Percentiles rank a stretch among this genome's conserved stretches.
phyloP scores from a whole-genome alignment of 371 early-diverging fungal genomes.

The Batrachochytrium dendrobatidis region DNA sequence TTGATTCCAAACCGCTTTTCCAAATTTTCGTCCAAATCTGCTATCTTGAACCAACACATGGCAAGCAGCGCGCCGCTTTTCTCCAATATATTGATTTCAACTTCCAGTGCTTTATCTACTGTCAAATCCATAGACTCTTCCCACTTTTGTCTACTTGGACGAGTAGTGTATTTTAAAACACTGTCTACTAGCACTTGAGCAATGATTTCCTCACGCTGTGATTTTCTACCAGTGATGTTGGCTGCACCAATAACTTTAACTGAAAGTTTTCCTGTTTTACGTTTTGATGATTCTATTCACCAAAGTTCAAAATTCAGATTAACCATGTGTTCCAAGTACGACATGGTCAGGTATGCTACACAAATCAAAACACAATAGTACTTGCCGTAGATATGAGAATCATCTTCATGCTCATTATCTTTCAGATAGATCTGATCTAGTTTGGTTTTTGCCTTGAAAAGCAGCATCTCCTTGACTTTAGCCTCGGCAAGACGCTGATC shows the following conservation, averaged over 20 bases:
- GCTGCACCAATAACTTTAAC: constrained; percentile 28
- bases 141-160: constrained; percentile 25
- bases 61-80: constrained; percentile 23
- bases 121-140: constrained; percentile 36
- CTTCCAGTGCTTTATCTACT: constrained; percentile 38
- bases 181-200: constrained; percentile 36
- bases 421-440: constrained; percentile 28
- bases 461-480: constrained; percentile 27
- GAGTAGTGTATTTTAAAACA: constrained; percentile 23
- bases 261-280: constrained; percentile 29
- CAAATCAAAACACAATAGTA: neutral
- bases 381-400: constrained; percentile 15
- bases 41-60: constrained; percentile 39
- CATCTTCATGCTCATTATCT: constrained; percentile 18
- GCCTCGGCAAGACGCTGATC: constrained; percentile 25
- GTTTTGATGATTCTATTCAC: no score
- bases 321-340: neutral
- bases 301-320: constrained; percentile 14
- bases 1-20: constrained; percentile 20
- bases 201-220: constrained; percentile 27
- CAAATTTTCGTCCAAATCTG: constrained; percentile 38
- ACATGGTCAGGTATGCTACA: neutral
- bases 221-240: constrained; percentile 30
- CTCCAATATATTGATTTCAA: constrained; percentile 40
- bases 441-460: constrained; percentile 29